Percentiles rank a stretch among this genome's conserved stretches.
Evolutionary conservation across 148 eudicot species (phyloP).

Genomic region (Heliosperma pusillum): DNA sequence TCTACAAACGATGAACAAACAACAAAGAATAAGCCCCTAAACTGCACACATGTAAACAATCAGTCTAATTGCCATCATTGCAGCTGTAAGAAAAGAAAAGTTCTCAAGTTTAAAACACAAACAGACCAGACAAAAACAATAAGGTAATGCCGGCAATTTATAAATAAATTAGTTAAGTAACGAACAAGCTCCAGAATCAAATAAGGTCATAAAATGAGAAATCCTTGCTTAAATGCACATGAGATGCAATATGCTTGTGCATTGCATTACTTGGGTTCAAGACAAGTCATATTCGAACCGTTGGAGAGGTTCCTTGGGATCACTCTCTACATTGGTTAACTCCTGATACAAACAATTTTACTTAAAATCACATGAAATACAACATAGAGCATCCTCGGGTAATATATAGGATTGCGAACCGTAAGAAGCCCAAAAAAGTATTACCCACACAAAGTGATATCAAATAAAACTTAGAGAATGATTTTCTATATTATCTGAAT

Average conservation of each 20-base stretch:
- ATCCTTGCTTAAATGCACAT: background rate
- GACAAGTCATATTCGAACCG: background rate
- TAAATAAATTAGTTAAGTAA: too few relatives aligned
- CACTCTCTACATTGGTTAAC: conserved; percentile 81
- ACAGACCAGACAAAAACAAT: background rate
- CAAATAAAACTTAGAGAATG: conserved; percentile 53
- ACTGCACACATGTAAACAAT: background rate
- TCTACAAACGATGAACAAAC: background rate
- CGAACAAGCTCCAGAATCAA: background rate
- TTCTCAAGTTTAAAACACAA: too few relatives aligned
- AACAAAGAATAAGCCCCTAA: background rate
- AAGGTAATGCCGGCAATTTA: background rate
- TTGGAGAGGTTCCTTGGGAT: conserved; percentile 55
- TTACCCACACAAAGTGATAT: conserved; percentile 90
- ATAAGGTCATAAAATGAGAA: background rate
- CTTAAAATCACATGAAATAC: background rate
- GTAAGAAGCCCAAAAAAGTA: conserved; percentile 23
- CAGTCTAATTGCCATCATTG: background rate
- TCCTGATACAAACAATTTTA: conserved; percentile 39
- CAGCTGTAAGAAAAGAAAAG: too few relatives aligned
- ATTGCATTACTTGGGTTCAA: background rate
- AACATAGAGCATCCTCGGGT: background rate
- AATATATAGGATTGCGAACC: background rate
- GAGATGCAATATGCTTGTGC: background rate
- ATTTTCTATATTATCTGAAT: conserved; percentile 89